These are phyloP conservation scores for Calonectria naviculata DNA, from an alignment of 2,329 filamentous ascomycete species.

Conservation along the genomic window DNA sequence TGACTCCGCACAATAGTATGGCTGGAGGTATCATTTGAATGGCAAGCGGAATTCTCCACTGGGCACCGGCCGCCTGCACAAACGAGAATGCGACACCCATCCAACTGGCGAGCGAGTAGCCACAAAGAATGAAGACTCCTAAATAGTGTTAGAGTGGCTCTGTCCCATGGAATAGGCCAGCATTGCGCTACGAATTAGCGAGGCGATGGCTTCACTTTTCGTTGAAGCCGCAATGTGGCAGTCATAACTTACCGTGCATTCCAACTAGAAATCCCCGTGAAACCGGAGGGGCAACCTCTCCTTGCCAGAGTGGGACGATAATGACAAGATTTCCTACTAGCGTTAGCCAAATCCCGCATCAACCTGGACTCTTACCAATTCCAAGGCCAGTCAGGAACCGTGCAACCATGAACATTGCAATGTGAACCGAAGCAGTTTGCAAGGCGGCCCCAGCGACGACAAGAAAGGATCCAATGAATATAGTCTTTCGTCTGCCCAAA, in stretches of 20 bases:
- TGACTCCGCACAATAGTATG: neutral
- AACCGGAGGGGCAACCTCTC: constrained; percentile 8
- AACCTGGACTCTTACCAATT: too few relatives aligned
- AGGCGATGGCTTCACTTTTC: too few relatives aligned
- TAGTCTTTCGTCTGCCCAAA: neutral
- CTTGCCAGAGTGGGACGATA: constrained; percentile 31
- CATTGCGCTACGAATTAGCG: too few relatives aligned
- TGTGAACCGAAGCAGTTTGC: constrained; percentile 50
- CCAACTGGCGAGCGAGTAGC: neutral
- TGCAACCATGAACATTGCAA: constrained; percentile 53
- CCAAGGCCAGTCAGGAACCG: constrained; percentile 53
- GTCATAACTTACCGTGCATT: neutral
- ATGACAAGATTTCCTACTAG: constrained; percentile 29
- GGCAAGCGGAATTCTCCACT: neutral
- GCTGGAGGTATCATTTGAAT: neutral
- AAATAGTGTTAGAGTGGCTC: too few relatives aligned
- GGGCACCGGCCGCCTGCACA: neutral
- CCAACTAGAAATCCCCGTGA: constrained; percentile 7
- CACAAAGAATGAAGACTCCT: neutral
- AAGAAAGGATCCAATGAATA: neutral
- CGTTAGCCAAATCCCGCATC: too few relatives aligned
- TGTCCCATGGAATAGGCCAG: too few relatives aligned
- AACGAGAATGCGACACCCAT: neutral
- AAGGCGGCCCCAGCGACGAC: constrained; percentile 50
- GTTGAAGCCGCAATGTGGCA: too few relatives aligned